Percentiles rank a stretch among this genome's conserved stretches.
These are phyloP conservation scores for Tolypocladium tropicale DNA, from an alignment of 2,329 filamentous ascomycete species.

Conservation along the genomic window DNA sequence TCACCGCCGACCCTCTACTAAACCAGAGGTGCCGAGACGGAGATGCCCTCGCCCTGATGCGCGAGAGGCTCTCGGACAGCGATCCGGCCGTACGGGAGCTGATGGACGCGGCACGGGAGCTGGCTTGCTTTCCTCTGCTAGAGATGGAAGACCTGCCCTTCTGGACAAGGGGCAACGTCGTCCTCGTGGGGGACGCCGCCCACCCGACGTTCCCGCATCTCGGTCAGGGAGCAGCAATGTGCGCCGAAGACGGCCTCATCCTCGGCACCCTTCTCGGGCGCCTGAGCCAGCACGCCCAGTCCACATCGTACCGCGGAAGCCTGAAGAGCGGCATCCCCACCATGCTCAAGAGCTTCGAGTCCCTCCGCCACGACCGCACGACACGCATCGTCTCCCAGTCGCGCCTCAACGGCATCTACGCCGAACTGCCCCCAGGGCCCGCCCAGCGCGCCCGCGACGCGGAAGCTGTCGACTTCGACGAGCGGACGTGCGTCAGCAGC, in stretches of 20 bases:
- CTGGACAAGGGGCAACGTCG: conserved; percentile 5
- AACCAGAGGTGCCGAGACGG: not conserved
- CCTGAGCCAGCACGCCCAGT: not conserved
- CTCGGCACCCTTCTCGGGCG: conserved; percentile 17
- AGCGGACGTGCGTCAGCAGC: conserved; percentile 3
- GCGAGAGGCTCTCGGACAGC: conserved; percentile 1
- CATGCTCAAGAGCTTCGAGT: conserved; percentile 2
- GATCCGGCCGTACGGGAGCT: conserved; percentile 4
- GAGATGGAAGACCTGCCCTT: conserved; percentile 2
- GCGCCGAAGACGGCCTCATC: conserved; percentile 13
- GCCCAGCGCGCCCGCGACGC: conserved; percentile 5
- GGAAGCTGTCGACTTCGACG: conserved; percentile 2
- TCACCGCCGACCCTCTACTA: not conserved
- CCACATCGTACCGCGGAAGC: not conserved
- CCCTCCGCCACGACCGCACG: conserved; percentile 3
- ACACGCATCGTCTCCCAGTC: conserved; percentile 4
- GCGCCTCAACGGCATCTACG: not conserved
- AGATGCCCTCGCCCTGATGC: not conserved
- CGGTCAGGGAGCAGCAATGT: conserved; percentile 15
- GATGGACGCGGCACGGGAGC: not conserved
- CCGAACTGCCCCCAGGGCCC: conserved; percentile 2
- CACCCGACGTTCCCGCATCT: conserved; percentile 14
- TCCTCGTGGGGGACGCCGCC: conserved; percentile 9
- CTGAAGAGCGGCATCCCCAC: not conserved
- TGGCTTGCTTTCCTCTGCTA: conserved; percentile 5